A percentile compares a stretch with the other conserved stretches of the same genome.
Evolutionary conservation across 108 stramenopile species (phyloP).

Genomic region (Nitzschia inconspicua): DNA sequence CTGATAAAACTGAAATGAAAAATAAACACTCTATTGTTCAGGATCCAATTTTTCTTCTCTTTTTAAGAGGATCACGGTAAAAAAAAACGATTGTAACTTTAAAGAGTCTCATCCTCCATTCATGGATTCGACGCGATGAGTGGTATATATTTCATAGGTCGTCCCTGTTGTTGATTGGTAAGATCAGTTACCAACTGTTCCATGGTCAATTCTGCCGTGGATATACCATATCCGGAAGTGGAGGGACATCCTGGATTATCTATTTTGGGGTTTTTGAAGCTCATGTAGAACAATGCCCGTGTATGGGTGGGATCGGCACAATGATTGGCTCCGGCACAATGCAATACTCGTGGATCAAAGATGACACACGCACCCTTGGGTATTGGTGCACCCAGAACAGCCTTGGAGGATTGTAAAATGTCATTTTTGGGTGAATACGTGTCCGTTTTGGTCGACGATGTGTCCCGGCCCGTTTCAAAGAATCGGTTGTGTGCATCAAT

Average conservation of each 20-base stretch:
- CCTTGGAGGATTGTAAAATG: not conserved
- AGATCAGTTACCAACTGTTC: conserved; percentile 7
- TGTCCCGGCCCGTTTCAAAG: conserved; percentile 5
- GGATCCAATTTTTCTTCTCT: too few species aligned
- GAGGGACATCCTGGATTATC: conserved; percentile 33
- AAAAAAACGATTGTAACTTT: too few species aligned
- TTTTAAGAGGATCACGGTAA: too few species aligned
- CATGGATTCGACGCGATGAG: too few species aligned
- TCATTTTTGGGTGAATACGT: conserved; percentile 1
- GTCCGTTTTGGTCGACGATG: not conserved
- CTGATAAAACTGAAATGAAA: too few species aligned
- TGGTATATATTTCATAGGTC: not conserved
- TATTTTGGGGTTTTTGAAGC: conserved; percentile 23
- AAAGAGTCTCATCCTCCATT: too few species aligned
- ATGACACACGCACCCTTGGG: conserved; percentile 70
- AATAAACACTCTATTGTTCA: too few species aligned
- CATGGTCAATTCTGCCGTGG: conserved; percentile 18
- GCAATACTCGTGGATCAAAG: conserved; percentile 74
- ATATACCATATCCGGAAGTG: conserved; percentile 21
- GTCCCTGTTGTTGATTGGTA: not conserved
- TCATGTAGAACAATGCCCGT: conserved; percentile 37
- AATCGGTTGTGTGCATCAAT: conserved; percentile 21
- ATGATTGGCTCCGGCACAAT: conserved; percentile 51
- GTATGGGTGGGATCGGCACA: conserved; percentile 6
- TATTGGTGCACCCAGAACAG: conserved; percentile 46